phyloP scores from a whole-genome alignment of 2,329 filamentous ascomycete genomes.

The Aureobasidium sp. region DNA sequence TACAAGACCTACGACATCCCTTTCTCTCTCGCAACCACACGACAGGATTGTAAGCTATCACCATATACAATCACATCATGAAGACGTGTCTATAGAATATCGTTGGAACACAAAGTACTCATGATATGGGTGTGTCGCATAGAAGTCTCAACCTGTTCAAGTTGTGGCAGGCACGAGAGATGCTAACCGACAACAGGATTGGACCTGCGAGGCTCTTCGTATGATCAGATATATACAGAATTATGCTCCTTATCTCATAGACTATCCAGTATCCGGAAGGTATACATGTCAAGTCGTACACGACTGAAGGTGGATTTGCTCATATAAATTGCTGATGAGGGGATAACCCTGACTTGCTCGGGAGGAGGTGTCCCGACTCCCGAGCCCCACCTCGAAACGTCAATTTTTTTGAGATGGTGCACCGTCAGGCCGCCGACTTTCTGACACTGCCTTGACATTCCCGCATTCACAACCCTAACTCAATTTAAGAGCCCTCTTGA shows the following conservation, averaged over 20 bases:
- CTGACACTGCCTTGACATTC: not conserved
- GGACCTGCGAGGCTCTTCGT: no score
- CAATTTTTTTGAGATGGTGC: not conserved
- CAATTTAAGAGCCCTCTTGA: not conserved
- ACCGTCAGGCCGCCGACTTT: not conserved
- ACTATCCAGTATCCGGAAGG: not conserved
- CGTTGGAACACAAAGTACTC: not conserved
- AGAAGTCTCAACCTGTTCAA: no score
- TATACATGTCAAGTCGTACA: not conserved
- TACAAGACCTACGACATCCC: not conserved
- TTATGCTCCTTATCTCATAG: not conserved
- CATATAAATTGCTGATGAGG: not conserved
- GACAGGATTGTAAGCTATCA: not conserved
- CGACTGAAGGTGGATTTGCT: no score
- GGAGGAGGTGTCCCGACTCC: not conserved
- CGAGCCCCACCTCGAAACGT: not conserved
- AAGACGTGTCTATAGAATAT: not conserved
- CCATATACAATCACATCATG: not conserved
- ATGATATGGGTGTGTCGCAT: no score
- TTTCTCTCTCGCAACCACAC: not conserved
- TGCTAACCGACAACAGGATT: no score
- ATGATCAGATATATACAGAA: no score
- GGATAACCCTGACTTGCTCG: not conserved
- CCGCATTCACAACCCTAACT: not conserved
- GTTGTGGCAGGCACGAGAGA: no score